Evolutionary conservation across 805 yeast species (phyloP).

Genomic region (Monosporozyma aerobia): DNA sequence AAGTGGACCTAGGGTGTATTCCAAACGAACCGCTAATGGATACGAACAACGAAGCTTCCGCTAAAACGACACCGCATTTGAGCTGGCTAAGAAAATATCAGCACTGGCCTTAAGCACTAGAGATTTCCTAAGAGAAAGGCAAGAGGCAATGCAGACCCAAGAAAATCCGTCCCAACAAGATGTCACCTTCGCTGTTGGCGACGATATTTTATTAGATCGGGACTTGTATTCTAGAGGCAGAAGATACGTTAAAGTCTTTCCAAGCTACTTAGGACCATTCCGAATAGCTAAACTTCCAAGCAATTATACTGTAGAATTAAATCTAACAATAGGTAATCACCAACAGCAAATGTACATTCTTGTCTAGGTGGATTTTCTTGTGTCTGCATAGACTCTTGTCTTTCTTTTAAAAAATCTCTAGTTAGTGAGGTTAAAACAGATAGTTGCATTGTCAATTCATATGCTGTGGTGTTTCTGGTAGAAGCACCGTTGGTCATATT

Average conservation of each 20-base stretch:
- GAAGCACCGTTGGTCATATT: background rate
- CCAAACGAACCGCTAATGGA: slow-evolving; percentile 5
- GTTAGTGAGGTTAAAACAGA: background rate
- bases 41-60: background rate
- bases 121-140: slow-evolving; percentile 1
- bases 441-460: background rate
- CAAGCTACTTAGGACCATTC: slow-evolving; percentile 6
- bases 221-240: slow-evolving; percentile 6
- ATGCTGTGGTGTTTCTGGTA: background rate
- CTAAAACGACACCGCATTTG: background rate
- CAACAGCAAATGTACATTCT: background rate
- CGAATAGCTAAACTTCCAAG: background rate
- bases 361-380: background rate
- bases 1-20: slow-evolving; percentile 6
- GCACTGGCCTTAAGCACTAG: background rate
- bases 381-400: background rate
- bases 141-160: background rate
- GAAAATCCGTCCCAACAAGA: background rate
- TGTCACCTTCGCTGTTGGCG: slow-evolving; percentile 1
- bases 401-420: slow-evolving; percentile 1
- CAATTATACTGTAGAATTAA: slow-evolving; percentile 6
- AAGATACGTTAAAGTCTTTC: slow-evolving; percentile 1
- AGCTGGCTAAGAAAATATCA: background rate
- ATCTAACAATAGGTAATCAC: slow-evolving; percentile 4
- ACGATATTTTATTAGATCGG: slow-evolving; percentile 3